Conservation (phyloP, 495 filamentous ascomycete genomes). For the Aspergillus mulundensis region DNA sequence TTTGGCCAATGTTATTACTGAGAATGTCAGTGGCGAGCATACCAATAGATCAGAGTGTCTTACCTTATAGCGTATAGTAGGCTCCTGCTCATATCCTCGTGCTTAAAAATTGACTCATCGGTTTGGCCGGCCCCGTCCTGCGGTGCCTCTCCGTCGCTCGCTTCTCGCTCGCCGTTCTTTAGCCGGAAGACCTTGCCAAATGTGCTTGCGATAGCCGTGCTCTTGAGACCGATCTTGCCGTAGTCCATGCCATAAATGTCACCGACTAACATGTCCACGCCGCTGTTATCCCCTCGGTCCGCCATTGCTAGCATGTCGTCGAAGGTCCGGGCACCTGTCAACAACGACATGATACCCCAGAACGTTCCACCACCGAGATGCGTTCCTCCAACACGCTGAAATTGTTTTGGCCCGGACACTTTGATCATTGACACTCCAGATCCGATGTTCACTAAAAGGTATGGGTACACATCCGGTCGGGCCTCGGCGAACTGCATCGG, state of each 20-base stretch:
- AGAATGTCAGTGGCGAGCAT: slow-evolving; percentile 17
- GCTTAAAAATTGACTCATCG: slow-evolving; percentile 44
- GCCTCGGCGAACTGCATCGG: slow-evolving; percentile 81
- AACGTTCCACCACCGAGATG: slow-evolving; percentile 93
- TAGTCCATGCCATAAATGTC: slow-evolving; percentile 98
- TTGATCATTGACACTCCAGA: slow-evolving; percentile 99
- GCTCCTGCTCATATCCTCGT: slow-evolving; percentile 64
- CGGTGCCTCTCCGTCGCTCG: slow-evolving; percentile 36
- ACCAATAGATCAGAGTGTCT: slow-evolving; percentile 4
- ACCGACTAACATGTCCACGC: slow-evolving; percentile 95
- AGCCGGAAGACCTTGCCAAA: slow-evolving; percentile 94
- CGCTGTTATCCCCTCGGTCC: slow-evolving; percentile 85
- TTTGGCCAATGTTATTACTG: slow-evolving; percentile 97
- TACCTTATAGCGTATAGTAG: slow-evolving; percentile 80
- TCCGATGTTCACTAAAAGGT: slow-evolving; percentile 97
- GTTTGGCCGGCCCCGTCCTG: slow-evolving; percentile 45
- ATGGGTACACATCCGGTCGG: slow-evolving; percentile 79
- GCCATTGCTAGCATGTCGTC: slow-evolving; percentile 95
- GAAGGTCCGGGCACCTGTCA: slow-evolving; percentile 86
- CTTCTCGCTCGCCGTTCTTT: slow-evolving; percentile 65
- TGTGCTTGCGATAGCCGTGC: slow-evolving; percentile 87
- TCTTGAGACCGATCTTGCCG: slow-evolving; percentile 89
- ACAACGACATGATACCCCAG: slow-evolving; percentile 86
- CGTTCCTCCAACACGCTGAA: slow-evolving; percentile 87
- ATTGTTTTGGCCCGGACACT: slow-evolving; percentile 81